A percentile compares a stretch with the other conserved stretches of the same genome.
These are phyloP conservation scores for Ramularia endophylla DNA, from an alignment of 2,329 filamentous ascomycete genomes.

Conservation along the genomic window DNA sequence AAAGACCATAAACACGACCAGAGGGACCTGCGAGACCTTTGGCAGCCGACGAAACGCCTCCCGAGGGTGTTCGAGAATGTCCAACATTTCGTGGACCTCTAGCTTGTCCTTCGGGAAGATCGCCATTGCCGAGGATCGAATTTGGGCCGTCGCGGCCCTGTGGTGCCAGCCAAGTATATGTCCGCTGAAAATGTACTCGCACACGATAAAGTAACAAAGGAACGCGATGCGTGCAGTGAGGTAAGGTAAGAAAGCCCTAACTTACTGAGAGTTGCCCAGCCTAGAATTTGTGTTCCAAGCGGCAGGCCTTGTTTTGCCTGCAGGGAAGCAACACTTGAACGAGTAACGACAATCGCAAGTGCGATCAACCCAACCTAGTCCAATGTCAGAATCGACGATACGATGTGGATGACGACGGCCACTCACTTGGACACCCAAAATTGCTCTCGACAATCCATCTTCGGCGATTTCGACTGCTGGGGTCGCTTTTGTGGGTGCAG, in stretches of 20 bases:
- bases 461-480: constrained; percentile 24
- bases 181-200: no score
- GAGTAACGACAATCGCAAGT: constrained; percentile 78
- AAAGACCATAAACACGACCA: constrained; percentile 12
- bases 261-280: constrained; percentile 70
- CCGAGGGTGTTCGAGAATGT: constrained; percentile 13
- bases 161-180: neutral
- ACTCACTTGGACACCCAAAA: constrained; percentile 57
- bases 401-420: constrained; percentile 33
- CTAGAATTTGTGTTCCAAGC: constrained; percentile 78
- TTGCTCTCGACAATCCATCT: constrained; percentile 50
- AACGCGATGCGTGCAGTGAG: no score
- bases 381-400: constrained; percentile 4
- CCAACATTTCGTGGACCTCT: constrained; percentile 12
- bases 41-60: constrained; percentile 6
- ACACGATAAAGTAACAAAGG: no score
- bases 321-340: constrained; percentile 76
- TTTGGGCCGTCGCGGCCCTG: no score
- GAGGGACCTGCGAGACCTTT: constrained; percentile 5
- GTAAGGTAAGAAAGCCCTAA: constrained; percentile 6
- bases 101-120: constrained; percentile 8
- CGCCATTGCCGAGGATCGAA: constrained; percentile 5
- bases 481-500: constrained; percentile 30
- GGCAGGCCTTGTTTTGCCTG: constrained; percentile 82
- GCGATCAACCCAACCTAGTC: constrained; percentile 65